Percentiles rank a stretch among this genome's conserved stretches.
These are phyloP conservation scores for Epicoccum sorghinum DNA, from an alignment of 2,329 filamentous ascomycete species.

Conservation along the genomic window DNA sequence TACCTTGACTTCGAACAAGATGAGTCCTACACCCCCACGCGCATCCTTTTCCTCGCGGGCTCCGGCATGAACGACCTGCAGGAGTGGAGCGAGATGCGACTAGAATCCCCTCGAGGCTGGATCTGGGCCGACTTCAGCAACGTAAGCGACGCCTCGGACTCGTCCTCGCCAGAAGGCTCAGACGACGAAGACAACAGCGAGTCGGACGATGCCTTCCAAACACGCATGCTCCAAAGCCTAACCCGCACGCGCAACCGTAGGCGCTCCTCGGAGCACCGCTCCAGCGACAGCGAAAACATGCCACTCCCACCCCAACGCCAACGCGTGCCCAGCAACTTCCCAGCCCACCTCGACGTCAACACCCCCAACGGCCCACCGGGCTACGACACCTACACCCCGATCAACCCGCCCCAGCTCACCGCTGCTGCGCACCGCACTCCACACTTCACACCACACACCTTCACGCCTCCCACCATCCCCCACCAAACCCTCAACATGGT, in stretches of 20 bases:
- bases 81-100: slow-evolving; percentile 80
- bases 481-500: slow-evolving; percentile 17
- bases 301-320: slow-evolving; percentile 12
- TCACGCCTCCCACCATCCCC: background rate
- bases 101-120: slow-evolving; percentile 85
- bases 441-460: slow-evolving; percentile 2
- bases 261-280: slow-evolving; percentile 8
- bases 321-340: slow-evolving; percentile 14
- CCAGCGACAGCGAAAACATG: slow-evolving; percentile 11
- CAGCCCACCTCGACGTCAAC: slow-evolving; percentile 5
- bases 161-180: slow-evolving; percentile 22
- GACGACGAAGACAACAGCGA: slow-evolving; percentile 28
- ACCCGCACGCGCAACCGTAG: slow-evolving; percentile 12
- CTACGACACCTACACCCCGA: slow-evolving; percentile 3
- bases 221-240: slow-evolving; percentile 6
- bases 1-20: slow-evolving; percentile 91
- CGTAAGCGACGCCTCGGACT: slow-evolving; percentile 57
- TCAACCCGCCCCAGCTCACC: background rate
- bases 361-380: background rate
- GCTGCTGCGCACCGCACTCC: slow-evolving; percentile 3
- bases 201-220: slow-evolving; percentile 21
- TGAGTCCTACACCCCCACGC: slow-evolving; percentile 95
- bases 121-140: slow-evolving; percentile 77
- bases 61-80: slow-evolving; percentile 91
- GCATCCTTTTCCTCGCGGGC: slow-evolving; percentile 86